phyloP scores from a whole-genome alignment of 306 rosid genomes.

The Malus fusca region DNA sequence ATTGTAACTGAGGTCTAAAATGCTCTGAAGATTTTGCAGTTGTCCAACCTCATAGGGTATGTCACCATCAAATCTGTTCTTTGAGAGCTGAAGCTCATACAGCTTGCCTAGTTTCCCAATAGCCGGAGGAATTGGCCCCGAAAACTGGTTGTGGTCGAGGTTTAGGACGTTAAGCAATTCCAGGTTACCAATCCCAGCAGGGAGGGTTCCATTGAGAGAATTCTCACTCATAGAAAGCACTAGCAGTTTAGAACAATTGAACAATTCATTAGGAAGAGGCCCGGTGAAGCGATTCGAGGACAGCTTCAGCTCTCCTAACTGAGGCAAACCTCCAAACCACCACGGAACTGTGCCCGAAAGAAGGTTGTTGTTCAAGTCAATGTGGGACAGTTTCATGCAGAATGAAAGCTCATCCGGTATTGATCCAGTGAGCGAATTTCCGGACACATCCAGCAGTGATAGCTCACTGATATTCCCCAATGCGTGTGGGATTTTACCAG shows the following conservation, averaged over 20 bases:
- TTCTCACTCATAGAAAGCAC: constrained; percentile 63
- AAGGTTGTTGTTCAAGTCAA: constrained; percentile 57
- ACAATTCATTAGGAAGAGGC: constrained; percentile 53
- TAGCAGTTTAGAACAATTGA: constrained; percentile 64
- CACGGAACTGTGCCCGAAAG: constrained; percentile 58
- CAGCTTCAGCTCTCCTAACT: constrained; percentile 75
- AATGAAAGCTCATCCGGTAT: constrained; percentile 72
- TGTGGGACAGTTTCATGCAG: constrained; percentile 61
- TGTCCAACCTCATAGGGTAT: constrained; percentile 66
- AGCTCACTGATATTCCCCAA: constrained; percentile 53
- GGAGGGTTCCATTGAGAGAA: constrained; percentile 64
- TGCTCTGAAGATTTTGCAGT: constrained; percentile 81
- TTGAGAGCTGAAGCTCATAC: constrained; percentile 65
- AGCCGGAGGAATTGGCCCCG: constrained; percentile 49
- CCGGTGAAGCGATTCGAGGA: constrained; percentile 60
- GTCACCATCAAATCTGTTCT: constrained; percentile 56
- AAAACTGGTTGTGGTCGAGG: constrained; percentile 56
- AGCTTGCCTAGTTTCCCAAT: constrained; percentile 60
- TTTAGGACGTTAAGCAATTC: constrained; percentile 57
- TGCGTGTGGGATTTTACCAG: constrained; percentile 65
- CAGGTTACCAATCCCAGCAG: constrained; percentile 54
- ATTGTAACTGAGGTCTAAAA: constrained; percentile 77
- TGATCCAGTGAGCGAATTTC: constrained; percentile 63
- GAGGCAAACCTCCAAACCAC: constrained; percentile 77
- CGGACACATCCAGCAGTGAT: constrained; percentile 64